Evolutionary conservation across 108 stramenopile species (phyloP), one percentile per base, ranked within the genome.

Genomic region (Discostella pseudostelligera): DNA sequence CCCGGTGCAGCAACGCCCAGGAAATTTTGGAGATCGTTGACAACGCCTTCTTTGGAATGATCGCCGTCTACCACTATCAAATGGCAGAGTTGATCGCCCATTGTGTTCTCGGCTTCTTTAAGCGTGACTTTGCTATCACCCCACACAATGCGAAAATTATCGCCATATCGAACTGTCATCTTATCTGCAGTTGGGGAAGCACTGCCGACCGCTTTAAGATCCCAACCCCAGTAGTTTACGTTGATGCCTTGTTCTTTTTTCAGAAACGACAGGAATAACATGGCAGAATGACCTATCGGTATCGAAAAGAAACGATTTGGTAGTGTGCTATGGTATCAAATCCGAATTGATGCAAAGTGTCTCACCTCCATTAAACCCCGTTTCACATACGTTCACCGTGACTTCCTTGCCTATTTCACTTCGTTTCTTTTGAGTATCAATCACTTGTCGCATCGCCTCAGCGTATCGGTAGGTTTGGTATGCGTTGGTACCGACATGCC

Each of bases 401-500:
- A 32, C 45, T 9, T 45, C 45, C 0, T 47, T 47, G 24, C 22
- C 16, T 11, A 2, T 7, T 13, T 12, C 26, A 0, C 46, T 26
- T 45, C n/a, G 22, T 28, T 47, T 62, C 0, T 25, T 7, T 32
- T 60, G n/a, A 9, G n/a, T 35, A 11, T 37, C n/a, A 24, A 62
- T 28, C 6, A 62, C 28, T 47, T 62, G 61, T 1, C 26, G 61
- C 24, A 62, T 17, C 11, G 61, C 61, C 32, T 62, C 61, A 48
- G 47, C 47, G 17, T 62, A 62, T n/a, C 61, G 17, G 45, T 62
- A 62, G 25, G 45, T 62, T 62, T 62, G 61, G 28, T 17, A 62
- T 8, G 61, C 45, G 26, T 62, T 62, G n/a, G 61, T 62, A n/a
- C 61, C 61, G 0, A 62, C 61, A 29, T 62, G 61, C 32, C 61